Percentiles rank a stretch among this genome's conserved stretches.
phyloP scores from a whole-genome alignment of 139 green algal genomes.

The Spirogloea muscicola region DNA sequence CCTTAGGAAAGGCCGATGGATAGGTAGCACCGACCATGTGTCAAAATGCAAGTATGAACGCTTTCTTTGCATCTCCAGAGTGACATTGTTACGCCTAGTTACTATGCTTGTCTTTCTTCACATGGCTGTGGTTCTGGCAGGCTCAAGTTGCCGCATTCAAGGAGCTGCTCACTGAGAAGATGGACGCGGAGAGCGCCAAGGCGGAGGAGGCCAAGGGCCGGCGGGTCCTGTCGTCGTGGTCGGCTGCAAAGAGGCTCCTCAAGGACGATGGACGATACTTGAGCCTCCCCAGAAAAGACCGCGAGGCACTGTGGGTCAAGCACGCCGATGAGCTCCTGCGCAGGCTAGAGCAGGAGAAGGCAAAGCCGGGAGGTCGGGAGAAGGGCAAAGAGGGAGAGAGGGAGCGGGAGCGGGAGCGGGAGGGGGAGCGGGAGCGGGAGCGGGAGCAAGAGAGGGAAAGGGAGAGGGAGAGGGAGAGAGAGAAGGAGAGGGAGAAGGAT shows the following conservation, averaged over 20 bases:
- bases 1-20: too few species aligned
- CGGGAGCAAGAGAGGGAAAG: background rate
- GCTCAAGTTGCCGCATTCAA: conserved; percentile 8
- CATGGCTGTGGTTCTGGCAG: too few species aligned
- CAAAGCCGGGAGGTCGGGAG: background rate
- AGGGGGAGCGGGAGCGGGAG: background rate
- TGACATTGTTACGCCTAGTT: too few species aligned
- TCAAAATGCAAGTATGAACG: too few species aligned
- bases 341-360: too few species aligned
- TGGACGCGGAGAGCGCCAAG: background rate
- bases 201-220: background rate
- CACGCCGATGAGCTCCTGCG: too few species aligned
- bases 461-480: background rate
- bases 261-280: conserved; percentile 1
- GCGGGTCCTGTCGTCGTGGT: background rate
- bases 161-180: conserved; percentile 7
- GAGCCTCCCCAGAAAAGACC: background rate
- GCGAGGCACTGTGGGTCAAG: conserved; percentile 16
- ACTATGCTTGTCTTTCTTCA: too few species aligned
- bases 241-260: conserved; percentile 26
- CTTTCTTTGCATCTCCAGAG: too few species aligned
- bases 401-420: background rate
- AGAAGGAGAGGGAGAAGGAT: background rate
- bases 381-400: background rate
- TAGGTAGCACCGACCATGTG: too few species aligned